Base-by-base conservation (phyloP, 2,329 filamentous ascomycete genomes). In the Phialophora macrospora region DNA sequence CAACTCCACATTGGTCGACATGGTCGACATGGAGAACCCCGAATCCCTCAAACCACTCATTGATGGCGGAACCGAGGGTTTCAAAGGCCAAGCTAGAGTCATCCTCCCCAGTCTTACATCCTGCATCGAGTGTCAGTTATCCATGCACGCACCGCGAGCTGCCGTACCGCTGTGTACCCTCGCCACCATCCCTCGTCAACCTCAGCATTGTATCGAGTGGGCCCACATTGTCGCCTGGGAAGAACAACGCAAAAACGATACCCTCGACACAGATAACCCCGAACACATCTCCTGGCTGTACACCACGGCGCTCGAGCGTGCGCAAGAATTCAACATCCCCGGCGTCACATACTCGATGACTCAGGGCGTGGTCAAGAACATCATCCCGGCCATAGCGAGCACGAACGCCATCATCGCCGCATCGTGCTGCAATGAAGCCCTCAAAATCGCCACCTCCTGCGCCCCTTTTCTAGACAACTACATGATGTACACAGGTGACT, bases 401-500 rank as follows among this genome's bases (percentile, higher is more conserved):
- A 99, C 95, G 6, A 99, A 99, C 76, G 94, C 95, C 64, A 95
- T 99, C 73, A 91, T 99, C 70, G 95, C 95, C 1, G 95, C 94
- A 1, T 90, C 91, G 60, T 98, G 94, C 79, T 98, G 95, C 79
- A 98, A 97, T 71, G 95, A 99, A 79, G 94, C 93, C 1, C 88
- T 98, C 80, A 99, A 99, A 80, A 91, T 99, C 68, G 91, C 90
- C 49, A 96, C 92, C 14, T 87, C 85, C 56, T 87, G 89, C 44
- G 95, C 94, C 34, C 92, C 94, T 0, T 89, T 88, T 69, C 83
- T 99, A 17, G 90, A 90, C 63, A 96, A 97, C 77, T 99, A 99
- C 80, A 98, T 98, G 93, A 97, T 97, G 91, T 99, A 99, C 78
- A 97, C 92, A 12, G 95, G 96, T 55, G 93, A 98, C 74, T 94